phyloP scores from a whole-genome alignment of 805 yeast species.

The Metschnikowia koreensis region DNA sequence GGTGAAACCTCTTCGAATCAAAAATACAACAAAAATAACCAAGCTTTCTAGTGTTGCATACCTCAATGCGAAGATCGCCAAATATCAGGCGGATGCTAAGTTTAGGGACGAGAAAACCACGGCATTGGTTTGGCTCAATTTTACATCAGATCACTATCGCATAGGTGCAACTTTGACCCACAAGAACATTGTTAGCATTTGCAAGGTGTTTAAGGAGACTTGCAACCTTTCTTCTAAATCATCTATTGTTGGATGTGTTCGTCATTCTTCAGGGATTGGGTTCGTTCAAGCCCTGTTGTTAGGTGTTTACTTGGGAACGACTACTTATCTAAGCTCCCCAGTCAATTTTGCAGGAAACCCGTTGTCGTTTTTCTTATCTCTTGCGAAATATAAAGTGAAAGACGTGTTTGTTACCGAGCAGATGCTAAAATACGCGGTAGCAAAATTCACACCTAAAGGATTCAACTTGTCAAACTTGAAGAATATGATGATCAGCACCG shows the following conservation, averaged over 20 bases:
- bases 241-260: conserved; percentile 81
- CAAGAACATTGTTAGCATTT: conserved; percentile 64
- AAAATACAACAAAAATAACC: conserved; percentile 64
- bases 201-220: conserved; percentile 89
- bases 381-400: conserved; percentile 76
- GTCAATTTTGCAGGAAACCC: conserved; percentile 77
- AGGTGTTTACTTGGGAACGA: conserved; percentile 83
- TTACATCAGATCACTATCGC: conserved; percentile 69
- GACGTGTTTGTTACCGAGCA: conserved; percentile 84
- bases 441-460: conserved; percentile 57
- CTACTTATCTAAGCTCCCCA: conserved; percentile 79
- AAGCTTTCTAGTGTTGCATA: conserved; percentile 38
- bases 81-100: conserved; percentile 39
- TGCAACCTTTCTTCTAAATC: conserved; percentile 73
- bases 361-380: conserved; percentile 60
- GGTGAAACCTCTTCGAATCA: conserved; percentile 47
- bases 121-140: conserved; percentile 65
- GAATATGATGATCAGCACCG: conserved; percentile 81
- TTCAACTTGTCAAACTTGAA: conserved; percentile 61
- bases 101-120: conserved; percentile 42
- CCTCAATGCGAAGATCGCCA: conserved; percentile 44
- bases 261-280: conserved; percentile 83
- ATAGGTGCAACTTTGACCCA: conserved; percentile 60
- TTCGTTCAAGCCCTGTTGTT: conserved; percentile 80
- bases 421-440: conserved; percentile 74